Base-by-base conservation (phyloP, 2,329 filamentous ascomycete genomes). In the Aspergillus alliaceus region DNA sequence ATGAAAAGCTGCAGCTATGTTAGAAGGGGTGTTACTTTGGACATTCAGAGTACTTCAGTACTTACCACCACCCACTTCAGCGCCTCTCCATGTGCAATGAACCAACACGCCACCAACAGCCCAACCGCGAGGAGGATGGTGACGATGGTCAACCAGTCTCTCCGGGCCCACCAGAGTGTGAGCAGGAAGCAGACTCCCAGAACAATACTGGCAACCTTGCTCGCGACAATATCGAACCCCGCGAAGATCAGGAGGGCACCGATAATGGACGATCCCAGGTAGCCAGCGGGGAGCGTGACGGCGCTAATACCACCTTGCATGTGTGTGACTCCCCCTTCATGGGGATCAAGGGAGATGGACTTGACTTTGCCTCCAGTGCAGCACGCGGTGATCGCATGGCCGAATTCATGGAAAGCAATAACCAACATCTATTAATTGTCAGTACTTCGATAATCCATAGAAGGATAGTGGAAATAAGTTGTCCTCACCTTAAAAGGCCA, bases 161-260 rank as follows among this genome's bases (percentile, higher is more conserved):
- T 85, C 61, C 89, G 83, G 2, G 88, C 89, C 90, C 90, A 93
- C 90, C 90, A 93, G 3, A 93, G 75, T 0, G 88, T 91, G n/a
- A 93, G 75, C 60, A 93, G 71, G 67, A 93, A 93, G 69, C 88
- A 90, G 3, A 87, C 86, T 1, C 83, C 90, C 4, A 93, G 77
- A 0, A 86, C 85, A 53, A 93, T 83, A 66, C 87, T 90, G 18
- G 88, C 89, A n/a, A 93, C 73, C 72, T 93, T 93, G 77, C 85
- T 89, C 3, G 90, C 90, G 53, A 91, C 88, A 60, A 92, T 91
- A 73, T 93, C 83, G 74, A 93, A 93, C 22, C 90, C 90, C 70
- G 88, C 90, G 67, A 93, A 91, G 49, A 87, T 91, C 59, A 93
- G 80, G 53, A 93, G 77, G 4, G 88, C 89, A 24, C 90, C 90